phyloP scores from a whole-genome alignment of 2,329 filamentous ascomycete genomes.

The Claviceps paspali region DNA sequence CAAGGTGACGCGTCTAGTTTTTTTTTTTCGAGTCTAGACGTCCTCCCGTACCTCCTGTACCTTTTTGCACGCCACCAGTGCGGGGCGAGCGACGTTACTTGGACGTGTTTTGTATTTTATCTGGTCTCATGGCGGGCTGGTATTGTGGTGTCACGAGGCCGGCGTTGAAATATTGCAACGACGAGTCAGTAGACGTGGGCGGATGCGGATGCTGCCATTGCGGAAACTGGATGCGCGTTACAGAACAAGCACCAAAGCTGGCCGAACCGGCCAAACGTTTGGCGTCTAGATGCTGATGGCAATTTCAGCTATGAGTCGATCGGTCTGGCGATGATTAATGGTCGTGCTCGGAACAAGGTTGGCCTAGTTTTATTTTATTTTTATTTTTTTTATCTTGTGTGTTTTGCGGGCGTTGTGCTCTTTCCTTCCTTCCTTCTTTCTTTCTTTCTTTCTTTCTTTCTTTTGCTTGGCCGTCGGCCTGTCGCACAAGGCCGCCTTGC shows the following conservation, averaged over 20 bases:
- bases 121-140: not conserved
- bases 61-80: not conserved
- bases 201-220: not conserved
- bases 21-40: too few relatives aligned
- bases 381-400: not conserved
- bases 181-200: slow-evolving; percentile 1
- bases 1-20: slow-evolving; percentile 1
- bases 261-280: too few relatives aligned
- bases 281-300: not conserved
- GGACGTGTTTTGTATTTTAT: not conserved
- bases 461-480: too few relatives aligned
- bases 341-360: not conserved
- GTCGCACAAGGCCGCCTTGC: not conserved
- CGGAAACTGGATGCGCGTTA: slow-evolving; percentile 1
- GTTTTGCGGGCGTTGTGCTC: too few relatives aligned
- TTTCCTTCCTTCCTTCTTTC: too few relatives aligned
- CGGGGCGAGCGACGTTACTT: not conserved
- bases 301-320: too few relatives aligned
- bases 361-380: not conserved
- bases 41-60: too few relatives aligned
- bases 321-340: not conserved
- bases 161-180: not conserved
- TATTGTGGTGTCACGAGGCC: slow-evolving; percentile 3
- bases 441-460: too few relatives aligned
- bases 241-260: too few relatives aligned